Conservation (phyloP, 352 stramenopile species). For the Pythium apleroticum region DNA sequence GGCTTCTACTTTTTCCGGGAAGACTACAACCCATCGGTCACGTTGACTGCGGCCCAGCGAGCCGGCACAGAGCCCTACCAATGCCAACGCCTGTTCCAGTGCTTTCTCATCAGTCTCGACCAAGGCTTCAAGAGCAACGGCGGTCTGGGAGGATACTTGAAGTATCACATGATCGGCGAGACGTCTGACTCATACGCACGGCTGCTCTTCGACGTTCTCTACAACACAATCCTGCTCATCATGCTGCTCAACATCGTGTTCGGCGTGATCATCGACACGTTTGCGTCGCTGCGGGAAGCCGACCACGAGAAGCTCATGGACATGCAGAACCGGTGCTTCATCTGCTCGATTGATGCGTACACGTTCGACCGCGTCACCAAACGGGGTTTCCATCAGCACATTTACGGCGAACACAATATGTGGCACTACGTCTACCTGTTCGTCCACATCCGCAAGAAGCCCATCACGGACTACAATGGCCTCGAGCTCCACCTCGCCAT, state of each 20-base stretch:
- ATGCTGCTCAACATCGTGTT: slow-evolving; percentile 80
- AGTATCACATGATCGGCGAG: slow-evolving; percentile 35
- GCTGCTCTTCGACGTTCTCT: slow-evolving; percentile 61
- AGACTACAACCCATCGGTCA: slow-evolving; percentile 44
- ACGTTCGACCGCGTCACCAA: slow-evolving; percentile 71
- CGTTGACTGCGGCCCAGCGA: slow-evolving; percentile 35
- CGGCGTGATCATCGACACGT: slow-evolving; percentile 81
- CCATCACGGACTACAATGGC: slow-evolving; percentile 75
- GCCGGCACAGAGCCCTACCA: slow-evolving; percentile 45
- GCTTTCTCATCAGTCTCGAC: slow-evolving; percentile 69
- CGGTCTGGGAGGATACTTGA: slow-evolving; percentile 56
- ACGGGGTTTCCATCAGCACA: slow-evolving; percentile 71
- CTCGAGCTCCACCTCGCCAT: slow-evolving; percentile 81
- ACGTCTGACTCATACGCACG: slow-evolving; percentile 47
- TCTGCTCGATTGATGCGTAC: slow-evolving; percentile 80
- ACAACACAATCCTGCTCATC: slow-evolving; percentile 71
- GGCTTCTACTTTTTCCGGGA: slow-evolving; percentile 74
- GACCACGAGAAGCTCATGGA: slow-evolving; percentile 69
- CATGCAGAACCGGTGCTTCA: slow-evolving; percentile 74
- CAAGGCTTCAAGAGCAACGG: slow-evolving; percentile 71
- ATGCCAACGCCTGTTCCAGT: slow-evolving; percentile 70
- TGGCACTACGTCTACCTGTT: slow-evolving; percentile 83
- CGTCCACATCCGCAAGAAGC: slow-evolving; percentile 79
- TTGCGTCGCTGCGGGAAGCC: slow-evolving; percentile 61
- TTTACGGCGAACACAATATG: slow-evolving; percentile 78